phyloP scores from a whole-genome alignment of 2,329 filamentous ascomycete species.

The Penicillium sp. region DNA sequence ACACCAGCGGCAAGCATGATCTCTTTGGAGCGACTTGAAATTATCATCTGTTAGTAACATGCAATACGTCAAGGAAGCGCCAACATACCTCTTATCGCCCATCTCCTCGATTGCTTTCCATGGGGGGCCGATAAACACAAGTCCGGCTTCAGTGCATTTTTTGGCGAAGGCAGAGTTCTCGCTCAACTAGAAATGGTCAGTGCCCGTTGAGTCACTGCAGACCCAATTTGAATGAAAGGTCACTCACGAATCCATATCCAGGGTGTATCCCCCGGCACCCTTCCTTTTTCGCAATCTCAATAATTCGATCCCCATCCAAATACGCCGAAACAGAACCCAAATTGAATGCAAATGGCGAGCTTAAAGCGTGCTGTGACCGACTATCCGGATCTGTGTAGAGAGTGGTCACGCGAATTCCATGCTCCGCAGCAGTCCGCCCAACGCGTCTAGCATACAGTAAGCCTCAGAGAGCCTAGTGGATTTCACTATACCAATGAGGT shows the following conservation, averaged over 20 bases:
- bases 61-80: neutral
- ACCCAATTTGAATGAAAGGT: neutral
- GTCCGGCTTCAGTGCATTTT: slow-evolving; percentile 82
- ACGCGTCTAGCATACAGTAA: slow-evolving; percentile 60
- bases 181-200: slow-evolving; percentile 56
- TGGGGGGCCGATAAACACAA: slow-evolving; percentile 93
- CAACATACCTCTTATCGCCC: slow-evolving; percentile 78
- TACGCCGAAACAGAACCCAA: slow-evolving; percentile 83
- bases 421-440: slow-evolving; percentile 78
- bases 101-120: slow-evolving; percentile 74
- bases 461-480: neutral
- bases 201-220: neutral
- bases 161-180: slow-evolving; percentile 91
- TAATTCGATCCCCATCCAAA: slow-evolving; percentile 90
- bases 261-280: slow-evolving; percentile 92
- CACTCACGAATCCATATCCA: slow-evolving; percentile 77
- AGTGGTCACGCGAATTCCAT: slow-evolving; percentile 90
- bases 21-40: slow-evolving; percentile 72
- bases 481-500: neutral
- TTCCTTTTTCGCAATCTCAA: slow-evolving; percentile 79
- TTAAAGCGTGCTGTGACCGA: slow-evolving; percentile 80
- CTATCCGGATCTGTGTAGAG: slow-evolving; percentile 93
- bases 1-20: slow-evolving; percentile 97
- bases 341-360: slow-evolving; percentile 79
- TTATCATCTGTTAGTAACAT: slow-evolving; percentile 7